Percentiles rank a stretch among this genome's conserved stretches.
phyloP scores from a whole-genome alignment of 768 basidiomycete genomes.

The Boletellus ananas region DNA sequence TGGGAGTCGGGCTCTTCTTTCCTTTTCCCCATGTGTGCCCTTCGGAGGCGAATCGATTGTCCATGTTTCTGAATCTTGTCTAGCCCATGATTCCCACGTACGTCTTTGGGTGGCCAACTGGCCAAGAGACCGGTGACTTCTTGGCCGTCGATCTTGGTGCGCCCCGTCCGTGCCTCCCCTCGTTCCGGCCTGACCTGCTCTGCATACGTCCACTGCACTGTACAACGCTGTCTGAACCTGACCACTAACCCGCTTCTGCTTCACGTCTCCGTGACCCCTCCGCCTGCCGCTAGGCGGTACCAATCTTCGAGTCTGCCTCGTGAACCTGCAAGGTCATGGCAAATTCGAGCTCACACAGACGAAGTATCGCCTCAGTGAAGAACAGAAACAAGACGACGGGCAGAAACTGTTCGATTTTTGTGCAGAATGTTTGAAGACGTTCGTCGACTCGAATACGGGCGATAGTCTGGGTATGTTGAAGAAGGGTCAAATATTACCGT shows the following conservation, averaged over 20 bases:
- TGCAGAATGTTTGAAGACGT: slow-evolving; percentile 87
- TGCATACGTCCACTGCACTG: background rate
- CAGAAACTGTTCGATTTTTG: slow-evolving; percentile 96
- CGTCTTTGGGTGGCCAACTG: slow-evolving; percentile 94
- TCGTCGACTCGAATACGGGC: slow-evolving; percentile 71
- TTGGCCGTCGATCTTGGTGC: slow-evolving; percentile 86
- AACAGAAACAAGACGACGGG: slow-evolving; percentile 98
- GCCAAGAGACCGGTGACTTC: slow-evolving; percentile 83
- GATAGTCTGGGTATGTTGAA: slow-evolving; percentile 46
- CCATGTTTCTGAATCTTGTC: background rate
- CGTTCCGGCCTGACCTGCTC: background rate
- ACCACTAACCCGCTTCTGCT: background rate
- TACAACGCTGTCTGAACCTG: background rate
- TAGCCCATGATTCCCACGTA: slow-evolving; percentile 97
- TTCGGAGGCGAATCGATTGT: slow-evolving; percentile 4
- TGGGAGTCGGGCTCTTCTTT: background rate
- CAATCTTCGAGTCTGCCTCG: slow-evolving; percentile 97
- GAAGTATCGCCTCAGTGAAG: slow-evolving; percentile 95
- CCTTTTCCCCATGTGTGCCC: background rate
- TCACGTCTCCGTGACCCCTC: background rate
- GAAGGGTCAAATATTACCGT: slow-evolving; percentile 60
- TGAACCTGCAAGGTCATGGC: slow-evolving; percentile 85
- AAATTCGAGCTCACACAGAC: slow-evolving; percentile 98
- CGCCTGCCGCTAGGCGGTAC: slow-evolving; percentile 65
- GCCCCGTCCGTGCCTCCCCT: slow-evolving; percentile 21